These are phyloP conservation scores for Dothideomycetes sp. DNA, from an alignment of 2,329 filamentous ascomycete genomes.

Conservation along the genomic window DNA sequence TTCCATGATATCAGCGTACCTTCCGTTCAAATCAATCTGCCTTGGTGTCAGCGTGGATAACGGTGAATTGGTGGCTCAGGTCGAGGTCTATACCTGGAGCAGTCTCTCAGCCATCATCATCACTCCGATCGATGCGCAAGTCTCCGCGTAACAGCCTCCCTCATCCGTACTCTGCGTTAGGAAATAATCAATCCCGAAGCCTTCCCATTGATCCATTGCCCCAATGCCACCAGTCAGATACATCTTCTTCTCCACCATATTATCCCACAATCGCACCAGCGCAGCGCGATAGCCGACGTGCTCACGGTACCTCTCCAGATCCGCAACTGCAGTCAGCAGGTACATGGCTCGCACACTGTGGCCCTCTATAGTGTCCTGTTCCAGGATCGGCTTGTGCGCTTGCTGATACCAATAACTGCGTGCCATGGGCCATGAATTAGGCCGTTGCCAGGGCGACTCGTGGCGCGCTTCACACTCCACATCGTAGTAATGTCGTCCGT, in stretches of 20 bases:
- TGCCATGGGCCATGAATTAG: conserved; percentile 35
- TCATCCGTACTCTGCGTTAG: conserved; percentile 49
- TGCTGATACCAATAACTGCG: conserved; percentile 42
- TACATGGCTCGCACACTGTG: conserved; percentile 52
- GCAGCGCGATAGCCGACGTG: conserved; percentile 21
- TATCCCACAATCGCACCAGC: conserved; percentile 43
- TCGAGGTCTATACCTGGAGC: conserved; percentile 28
- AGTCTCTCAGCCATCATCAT: conserved; percentile 50
- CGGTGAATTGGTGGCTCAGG: neutral
- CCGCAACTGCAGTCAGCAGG: conserved; percentile 46
- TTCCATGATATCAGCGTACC: conserved; percentile 50
- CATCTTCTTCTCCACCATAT: conserved; percentile 52
- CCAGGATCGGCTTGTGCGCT: conserved; percentile 42
- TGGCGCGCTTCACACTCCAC: conserved; percentile 41
- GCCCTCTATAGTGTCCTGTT: conserved; percentile 46
- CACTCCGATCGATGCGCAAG: conserved; percentile 48
- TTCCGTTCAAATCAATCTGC: conserved; percentile 38
- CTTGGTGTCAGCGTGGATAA: conserved; percentile 9
- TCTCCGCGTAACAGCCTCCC: conserved; percentile 52
- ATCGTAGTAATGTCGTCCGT: conserved; percentile 44
- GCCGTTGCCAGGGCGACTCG: conserved; percentile 36
- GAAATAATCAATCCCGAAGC: conserved; percentile 49
- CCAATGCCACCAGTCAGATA: conserved; percentile 53
- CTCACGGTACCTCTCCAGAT: conserved; percentile 35
- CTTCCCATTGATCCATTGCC: conserved; percentile 46